phyloP scores from a whole-genome alignment of 305 asterid species.

The Fraxinus xanthoxyloides region DNA sequence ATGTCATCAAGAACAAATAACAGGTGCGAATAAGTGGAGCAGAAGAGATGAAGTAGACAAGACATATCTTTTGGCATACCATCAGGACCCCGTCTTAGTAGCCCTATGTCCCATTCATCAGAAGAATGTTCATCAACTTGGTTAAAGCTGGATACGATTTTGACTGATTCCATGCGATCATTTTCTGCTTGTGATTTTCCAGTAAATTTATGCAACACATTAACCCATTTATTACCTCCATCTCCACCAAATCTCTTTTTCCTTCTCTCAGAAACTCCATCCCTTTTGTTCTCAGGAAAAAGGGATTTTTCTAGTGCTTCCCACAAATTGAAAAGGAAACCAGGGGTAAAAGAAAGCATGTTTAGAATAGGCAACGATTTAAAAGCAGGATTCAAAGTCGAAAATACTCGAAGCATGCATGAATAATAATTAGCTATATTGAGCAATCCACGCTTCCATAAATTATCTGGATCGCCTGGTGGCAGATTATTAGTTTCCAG shows the following conservation, averaged over 20 bases:
- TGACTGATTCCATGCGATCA: slow-evolving; percentile 30
- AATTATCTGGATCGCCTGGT: slow-evolving; percentile 28
- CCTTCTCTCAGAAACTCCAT: slow-evolving; percentile 48
- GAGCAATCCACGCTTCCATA: slow-evolving; percentile 47
- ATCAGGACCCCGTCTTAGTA: slow-evolving; percentile 72
- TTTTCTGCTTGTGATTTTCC: slow-evolving; percentile 55
- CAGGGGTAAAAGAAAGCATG: slow-evolving; percentile 90
- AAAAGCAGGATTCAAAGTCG: slow-evolving; percentile 60
- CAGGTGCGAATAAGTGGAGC: slow-evolving; percentile 85
- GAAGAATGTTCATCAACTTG: slow-evolving; percentile 47
- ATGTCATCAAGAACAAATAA: slow-evolving; percentile 87
- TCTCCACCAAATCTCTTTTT: slow-evolving; percentile 55
- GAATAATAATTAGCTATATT: slow-evolving; percentile 75
- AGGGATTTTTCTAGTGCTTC: slow-evolving; percentile 60
- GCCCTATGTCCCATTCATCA: slow-evolving; percentile 72
- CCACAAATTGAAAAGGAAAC: slow-evolving; percentile 78
- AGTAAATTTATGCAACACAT: slow-evolving; percentile 64
- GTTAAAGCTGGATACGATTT: slow-evolving; percentile 31
- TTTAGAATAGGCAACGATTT: slow-evolving; percentile 87
- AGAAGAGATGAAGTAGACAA: slow-evolving; percentile 81
- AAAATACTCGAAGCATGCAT: slow-evolving; percentile 70
- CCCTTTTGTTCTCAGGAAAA: slow-evolving; percentile 45
- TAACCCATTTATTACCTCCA: slow-evolving; percentile 71
- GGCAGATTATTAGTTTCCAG: slow-evolving; percentile 34
- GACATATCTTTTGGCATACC: slow-evolving; percentile 63